Percentiles rank a stretch among this genome's conserved stretches.
Conservation (phyloP, 225 moss, liverwort and hornwort genomes). For the Straminergon stramineum region DNA sequence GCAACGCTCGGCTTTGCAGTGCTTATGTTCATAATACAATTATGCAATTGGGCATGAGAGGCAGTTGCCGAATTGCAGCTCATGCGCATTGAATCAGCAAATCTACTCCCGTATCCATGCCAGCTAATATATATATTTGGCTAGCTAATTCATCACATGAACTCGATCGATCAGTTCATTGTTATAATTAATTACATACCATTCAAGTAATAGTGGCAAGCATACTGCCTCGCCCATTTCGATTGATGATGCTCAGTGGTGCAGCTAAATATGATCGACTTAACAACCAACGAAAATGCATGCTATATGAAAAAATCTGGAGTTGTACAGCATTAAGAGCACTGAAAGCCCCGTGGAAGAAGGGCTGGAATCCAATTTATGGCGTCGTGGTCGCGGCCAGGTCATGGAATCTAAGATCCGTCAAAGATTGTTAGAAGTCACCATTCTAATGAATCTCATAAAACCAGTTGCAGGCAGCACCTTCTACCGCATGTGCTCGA, state of each 20-base stretch:
- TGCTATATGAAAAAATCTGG: neutral
- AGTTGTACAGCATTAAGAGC: neutral
- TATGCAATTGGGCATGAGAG: neutral
- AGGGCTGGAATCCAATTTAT: neutral
- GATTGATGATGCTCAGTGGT: neutral
- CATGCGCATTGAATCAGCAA: neutral
- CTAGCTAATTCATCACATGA: neutral
- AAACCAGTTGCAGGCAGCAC: constrained; percentile 3
- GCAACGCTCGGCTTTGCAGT: neutral
- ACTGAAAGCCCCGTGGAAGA: neutral
- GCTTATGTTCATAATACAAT: neutral
- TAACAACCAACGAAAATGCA: neutral
- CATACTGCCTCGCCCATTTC: neutral
- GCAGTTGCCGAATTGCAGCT: neutral
- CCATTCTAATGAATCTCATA: constrained; percentile 3
- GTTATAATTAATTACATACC: neutral
- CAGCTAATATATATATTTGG: neutral
- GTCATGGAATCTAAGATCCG: neutral
- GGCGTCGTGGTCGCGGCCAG: neutral
- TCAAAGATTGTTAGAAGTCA: constrained; percentile 19
- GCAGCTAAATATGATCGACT: neutral
- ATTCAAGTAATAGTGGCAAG: neutral
- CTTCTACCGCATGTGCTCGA: constrained; percentile 11
- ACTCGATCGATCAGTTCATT: neutral
- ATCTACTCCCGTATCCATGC: neutral